Evolutionary conservation across 352 stramenopile genomes (phyloP).

Genomic region (Phytopythium ostracodes): DNA sequence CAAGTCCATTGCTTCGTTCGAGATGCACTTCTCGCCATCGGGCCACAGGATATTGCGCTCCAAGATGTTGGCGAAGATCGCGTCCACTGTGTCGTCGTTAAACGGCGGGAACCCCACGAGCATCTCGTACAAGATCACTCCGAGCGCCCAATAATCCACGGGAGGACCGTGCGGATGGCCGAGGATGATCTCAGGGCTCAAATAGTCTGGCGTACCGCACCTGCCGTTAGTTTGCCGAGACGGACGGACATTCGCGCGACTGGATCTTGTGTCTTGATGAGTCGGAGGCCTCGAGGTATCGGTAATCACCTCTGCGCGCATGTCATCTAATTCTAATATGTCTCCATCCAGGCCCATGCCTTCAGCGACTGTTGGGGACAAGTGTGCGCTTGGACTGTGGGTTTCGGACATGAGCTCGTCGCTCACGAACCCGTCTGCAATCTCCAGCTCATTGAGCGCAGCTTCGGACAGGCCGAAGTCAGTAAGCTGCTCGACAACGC

Average conservation of each 20-base stretch:
- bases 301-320: background rate
- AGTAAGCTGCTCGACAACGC: conserved; percentile 45
- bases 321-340: background rate
- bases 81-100: conserved; percentile 86
- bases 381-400: background rate
- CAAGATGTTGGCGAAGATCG: conserved; percentile 86
- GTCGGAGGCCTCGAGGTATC: background rate
- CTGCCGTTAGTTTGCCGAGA: conserved; percentile 34
- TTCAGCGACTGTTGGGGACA: background rate
- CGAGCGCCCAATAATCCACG: conserved; percentile 88
- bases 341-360: background rate
- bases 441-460: conserved; percentile 42
- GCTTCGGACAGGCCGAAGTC: conserved; percentile 87
- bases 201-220: conserved; percentile 86
- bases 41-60: conserved; percentile 84
- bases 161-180: conserved; percentile 59
- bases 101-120: conserved; percentile 86
- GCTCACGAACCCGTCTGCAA: background rate
- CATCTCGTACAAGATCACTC: conserved; percentile 91
- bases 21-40: conserved; percentile 84
- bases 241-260: conserved; percentile 3
- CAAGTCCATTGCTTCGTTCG: conserved; percentile 72
- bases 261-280: background rate
- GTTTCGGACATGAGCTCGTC: background rate
- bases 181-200: conserved; percentile 87